A percentile compares a stretch with the other conserved stretches of the same genome.
phyloP scores from a whole-genome alignment of 306 rosid genomes.

The Prunus dulcis region DNA sequence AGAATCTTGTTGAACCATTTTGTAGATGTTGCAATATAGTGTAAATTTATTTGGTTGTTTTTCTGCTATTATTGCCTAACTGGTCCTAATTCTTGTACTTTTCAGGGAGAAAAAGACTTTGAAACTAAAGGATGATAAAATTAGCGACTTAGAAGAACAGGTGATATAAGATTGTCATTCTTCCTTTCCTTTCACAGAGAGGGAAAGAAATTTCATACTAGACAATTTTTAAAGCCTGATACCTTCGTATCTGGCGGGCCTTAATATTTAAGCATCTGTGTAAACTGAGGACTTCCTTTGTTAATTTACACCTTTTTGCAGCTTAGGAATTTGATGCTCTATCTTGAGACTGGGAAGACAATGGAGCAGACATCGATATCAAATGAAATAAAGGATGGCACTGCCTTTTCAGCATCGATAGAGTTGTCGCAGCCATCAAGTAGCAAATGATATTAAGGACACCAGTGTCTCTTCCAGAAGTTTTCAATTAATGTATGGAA shows the following conservation, averaged over 20 bases:
- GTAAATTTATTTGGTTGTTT: neutral
- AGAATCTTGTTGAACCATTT: neutral
- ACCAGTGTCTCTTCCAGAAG: neutral
- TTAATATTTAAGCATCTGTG: neutral
- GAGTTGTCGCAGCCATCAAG: constrained; percentile 25
- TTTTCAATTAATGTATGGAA: neutral
- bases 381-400: constrained; percentile 31
- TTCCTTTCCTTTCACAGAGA: neutral
- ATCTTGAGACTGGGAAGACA: constrained; percentile 51
- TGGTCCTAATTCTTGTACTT: neutral
- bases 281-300: constrained; percentile 18
- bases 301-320: constrained; percentile 24
- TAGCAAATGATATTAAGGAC: neutral
- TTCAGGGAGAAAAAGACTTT: constrained; percentile 52
- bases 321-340: constrained; percentile 71
- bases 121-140: constrained; percentile 44
- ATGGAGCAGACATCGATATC: constrained; percentile 37
- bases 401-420: constrained; percentile 20
- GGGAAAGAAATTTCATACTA: neutral
- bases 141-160: constrained; percentile 64
- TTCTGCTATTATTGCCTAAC: neutral
- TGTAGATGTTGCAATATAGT: neutral
- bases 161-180: constrained; percentile 24
- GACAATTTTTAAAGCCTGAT: neutral
- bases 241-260: neutral